These are phyloP conservation scores for Candida arabinofermentans DNA, from an alignment of 805 yeast species.

Conservation along the genomic window DNA sequence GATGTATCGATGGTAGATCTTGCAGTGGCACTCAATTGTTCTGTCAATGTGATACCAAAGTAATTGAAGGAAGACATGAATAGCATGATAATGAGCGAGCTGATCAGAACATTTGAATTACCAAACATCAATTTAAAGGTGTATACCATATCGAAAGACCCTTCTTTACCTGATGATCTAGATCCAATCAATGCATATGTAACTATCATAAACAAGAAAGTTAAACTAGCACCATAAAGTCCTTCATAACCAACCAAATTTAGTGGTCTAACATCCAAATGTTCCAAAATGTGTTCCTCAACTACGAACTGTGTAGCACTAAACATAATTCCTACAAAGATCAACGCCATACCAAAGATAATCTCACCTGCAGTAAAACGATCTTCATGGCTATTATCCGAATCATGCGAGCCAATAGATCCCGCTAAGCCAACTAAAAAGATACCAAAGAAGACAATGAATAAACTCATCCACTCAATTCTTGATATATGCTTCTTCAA, in stretches of 20 bases:
- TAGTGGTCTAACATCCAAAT: conserved; percentile 53
- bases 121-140: conserved; percentile 47
- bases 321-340: conserved; percentile 59
- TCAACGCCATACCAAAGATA: conserved; percentile 52
- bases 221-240: conserved; percentile 50
- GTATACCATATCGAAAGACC: conserved; percentile 53
- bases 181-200: conserved; percentile 41
- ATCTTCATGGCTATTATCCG: conserved; percentile 4
- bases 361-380: conserved; percentile 24
- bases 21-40: conserved; percentile 65
- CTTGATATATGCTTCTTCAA: conserved; percentile 51
- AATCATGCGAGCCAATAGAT: conserved; percentile 28
- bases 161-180: conserved; percentile 36
- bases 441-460: conserved; percentile 65
- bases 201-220: conserved; percentile 41
- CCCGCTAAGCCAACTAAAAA: conserved; percentile 73
- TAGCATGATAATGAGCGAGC: conserved; percentile 64
- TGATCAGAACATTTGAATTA: conserved; percentile 38
- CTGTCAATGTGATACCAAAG: conserved; percentile 68
- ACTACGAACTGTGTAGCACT: conserved; percentile 75
- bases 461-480: conserved; percentile 64
- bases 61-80: conserved; percentile 70
- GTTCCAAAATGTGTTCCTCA: conserved; percentile 63
- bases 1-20: conserved; percentile 77
- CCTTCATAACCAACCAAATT: conserved; percentile 75